Conservation (phyloP, 148 eudicot species). For the Chenopodium berlandieri region DNA sequence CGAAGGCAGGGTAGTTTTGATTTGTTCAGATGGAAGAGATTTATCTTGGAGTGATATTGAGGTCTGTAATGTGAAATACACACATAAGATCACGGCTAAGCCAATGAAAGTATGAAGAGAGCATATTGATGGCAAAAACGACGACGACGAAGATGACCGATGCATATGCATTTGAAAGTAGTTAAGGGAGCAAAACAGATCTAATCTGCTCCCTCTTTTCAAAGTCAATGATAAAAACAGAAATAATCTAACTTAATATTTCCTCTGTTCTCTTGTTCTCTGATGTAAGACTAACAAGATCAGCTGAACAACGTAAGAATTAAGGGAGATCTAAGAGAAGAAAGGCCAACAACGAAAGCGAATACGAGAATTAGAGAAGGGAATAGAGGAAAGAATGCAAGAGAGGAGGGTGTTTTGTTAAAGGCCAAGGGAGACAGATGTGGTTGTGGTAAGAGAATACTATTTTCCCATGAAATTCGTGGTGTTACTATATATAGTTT, state of each 20-base stretch:
- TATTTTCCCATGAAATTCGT: background rate
- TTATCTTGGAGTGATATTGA: background rate
- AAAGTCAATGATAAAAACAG: background rate
- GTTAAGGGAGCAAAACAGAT: background rate
- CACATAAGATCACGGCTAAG: background rate
- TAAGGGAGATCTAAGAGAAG: background rate
- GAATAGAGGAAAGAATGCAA: background rate
- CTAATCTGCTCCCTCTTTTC: background rate
- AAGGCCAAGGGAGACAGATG: too few relatives aligned
- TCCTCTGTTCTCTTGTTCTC: background rate
- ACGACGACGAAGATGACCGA: background rate
- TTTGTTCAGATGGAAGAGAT: background rate
- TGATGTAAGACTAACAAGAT: background rate
- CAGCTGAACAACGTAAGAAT: background rate
- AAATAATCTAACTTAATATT: background rate
- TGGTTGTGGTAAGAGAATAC: background rate
- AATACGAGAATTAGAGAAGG: background rate
- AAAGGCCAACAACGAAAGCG: background rate
- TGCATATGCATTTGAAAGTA: background rate
- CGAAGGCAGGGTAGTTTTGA: background rate
- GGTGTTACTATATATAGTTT: background rate
- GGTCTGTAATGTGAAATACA: background rate
- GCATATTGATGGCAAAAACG: background rate
- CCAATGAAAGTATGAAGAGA: slow-evolving; percentile 9
- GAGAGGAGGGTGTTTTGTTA: background rate